These are phyloP conservation scores for Diaporthe humulicola DNA, from an alignment of 2,329 filamentous ascomycete genomes.

Conservation along the genomic window DNA sequence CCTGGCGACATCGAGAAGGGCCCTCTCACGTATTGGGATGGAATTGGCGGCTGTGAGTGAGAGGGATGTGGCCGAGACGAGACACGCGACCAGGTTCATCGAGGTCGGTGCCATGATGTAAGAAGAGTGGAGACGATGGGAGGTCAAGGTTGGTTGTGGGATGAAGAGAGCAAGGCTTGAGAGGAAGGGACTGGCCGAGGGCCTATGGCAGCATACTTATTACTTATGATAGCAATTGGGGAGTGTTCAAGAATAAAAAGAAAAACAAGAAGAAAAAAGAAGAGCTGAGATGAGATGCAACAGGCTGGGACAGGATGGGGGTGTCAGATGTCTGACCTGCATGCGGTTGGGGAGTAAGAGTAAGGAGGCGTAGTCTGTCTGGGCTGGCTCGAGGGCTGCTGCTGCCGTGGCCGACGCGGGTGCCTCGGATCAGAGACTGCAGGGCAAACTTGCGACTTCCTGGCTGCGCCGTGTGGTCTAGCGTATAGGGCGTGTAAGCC, in stretches of 20 bases:
- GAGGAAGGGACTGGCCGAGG: neutral
- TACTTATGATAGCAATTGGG: neutral
- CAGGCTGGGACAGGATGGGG: constrained; percentile 9
- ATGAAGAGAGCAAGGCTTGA: neutral
- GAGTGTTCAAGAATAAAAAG: neutral
- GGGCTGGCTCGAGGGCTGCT: constrained; percentile 13
- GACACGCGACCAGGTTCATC: constrained; percentile 12
- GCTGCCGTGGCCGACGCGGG: constrained; percentile 1
- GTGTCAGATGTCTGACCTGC: constrained; percentile 26
- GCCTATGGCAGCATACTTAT: constrained; percentile 25
- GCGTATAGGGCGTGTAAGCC: neutral
- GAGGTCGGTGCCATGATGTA: constrained; percentile 29
- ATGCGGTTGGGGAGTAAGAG: neutral
- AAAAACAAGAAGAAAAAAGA: neutral
- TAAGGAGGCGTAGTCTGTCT: constrained; percentile 15
- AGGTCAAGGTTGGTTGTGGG: neutral
- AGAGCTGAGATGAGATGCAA: neutral
- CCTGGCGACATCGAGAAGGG: constrained; percentile 42
- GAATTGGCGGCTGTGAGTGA: constrained; percentile 15
- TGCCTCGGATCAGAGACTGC: constrained; percentile 25
- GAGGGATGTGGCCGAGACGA: constrained; percentile 19
- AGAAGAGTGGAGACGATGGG: constrained; percentile 7
- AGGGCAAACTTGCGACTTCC: constrained; percentile 2
- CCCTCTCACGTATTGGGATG: constrained; percentile 10
- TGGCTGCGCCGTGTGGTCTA: neutral